These are phyloP conservation scores for Phytophthora quininea DNA, from an alignment of 352 stramenopile species.

Conservation along the genomic window DNA sequence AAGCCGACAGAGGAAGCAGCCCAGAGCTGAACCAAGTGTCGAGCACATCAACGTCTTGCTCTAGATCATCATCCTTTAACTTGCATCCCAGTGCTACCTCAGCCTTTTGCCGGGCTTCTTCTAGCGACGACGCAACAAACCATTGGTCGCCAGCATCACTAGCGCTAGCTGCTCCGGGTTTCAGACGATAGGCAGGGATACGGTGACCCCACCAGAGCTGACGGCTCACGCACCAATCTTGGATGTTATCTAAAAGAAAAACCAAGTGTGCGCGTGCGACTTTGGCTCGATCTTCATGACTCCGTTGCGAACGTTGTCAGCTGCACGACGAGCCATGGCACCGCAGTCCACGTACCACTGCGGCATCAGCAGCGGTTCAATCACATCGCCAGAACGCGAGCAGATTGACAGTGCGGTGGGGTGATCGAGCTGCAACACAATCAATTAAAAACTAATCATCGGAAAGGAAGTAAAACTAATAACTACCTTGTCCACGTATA, in stretches of 20 bases:
- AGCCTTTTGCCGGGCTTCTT: conserved; percentile 91
- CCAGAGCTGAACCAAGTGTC: conserved; percentile 99
- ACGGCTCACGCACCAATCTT: conserved; percentile 98
- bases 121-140: conserved; percentile 94
- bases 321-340: conserved; percentile 93
- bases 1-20: conserved; percentile 92
- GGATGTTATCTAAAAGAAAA: conserved; percentile 99
- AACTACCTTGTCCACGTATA: conserved; percentile 96
- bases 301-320: conserved; percentile 94
- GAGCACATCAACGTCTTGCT: conserved; percentile 99
- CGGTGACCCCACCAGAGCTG: conserved; percentile 99
- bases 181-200: conserved; percentile 97
- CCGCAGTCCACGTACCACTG: conserved; percentile 99
- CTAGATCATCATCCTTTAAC: conserved; percentile 82
- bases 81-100: conserved; percentile 77
- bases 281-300: conserved; percentile 95
- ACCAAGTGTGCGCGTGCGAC: conserved; percentile 95
- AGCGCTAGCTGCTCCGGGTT: conserved; percentile 14
- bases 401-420: conserved; percentile 93
- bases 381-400: conserved; percentile 97
- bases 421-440: conserved; percentile 58
- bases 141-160: conserved; percentile 71
- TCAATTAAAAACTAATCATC: too few species aligned
- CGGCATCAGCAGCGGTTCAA: conserved; percentile 99
- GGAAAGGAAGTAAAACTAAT: too few species aligned